A percentile compares a stretch with the other conserved stretches of the same genome.
phyloP scores from a whole-genome alignment of 805 yeast species.

The Starmerella asiatica region DNA sequence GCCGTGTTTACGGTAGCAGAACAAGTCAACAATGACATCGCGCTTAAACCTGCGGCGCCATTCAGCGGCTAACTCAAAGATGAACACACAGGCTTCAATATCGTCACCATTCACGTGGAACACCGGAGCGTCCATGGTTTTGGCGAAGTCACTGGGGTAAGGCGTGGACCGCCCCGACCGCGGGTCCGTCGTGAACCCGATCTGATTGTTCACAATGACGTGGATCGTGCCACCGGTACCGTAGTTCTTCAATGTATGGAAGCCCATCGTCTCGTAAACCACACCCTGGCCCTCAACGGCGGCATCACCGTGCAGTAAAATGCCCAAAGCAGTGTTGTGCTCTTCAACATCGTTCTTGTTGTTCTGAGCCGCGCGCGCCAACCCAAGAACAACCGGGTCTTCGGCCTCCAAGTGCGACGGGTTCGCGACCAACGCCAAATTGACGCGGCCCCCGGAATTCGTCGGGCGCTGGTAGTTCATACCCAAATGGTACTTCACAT shows the following conservation, averaged over 20 bases:
- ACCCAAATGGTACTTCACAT: conserved; percentile 97
- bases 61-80: conserved; percentile 94
- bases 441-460: conserved; percentile 91
- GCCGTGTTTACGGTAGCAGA: conserved; percentile 97
- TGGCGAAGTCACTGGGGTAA: conserved; percentile 95
- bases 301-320: conserved; percentile 96
- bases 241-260: conserved; percentile 82
- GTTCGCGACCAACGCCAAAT: conserved; percentile 91
- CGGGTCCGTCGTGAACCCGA: conserved; percentile 99
- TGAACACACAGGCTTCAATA: conserved; percentile 80
- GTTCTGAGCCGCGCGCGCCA: conserved; percentile 91
- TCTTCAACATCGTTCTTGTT: conserved; percentile 68
- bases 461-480: conserved; percentile 99
- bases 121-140: conserved; percentile 91
- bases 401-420: conserved; percentile 99
- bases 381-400: conserved; percentile 96
- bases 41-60: conserved; percentile 96
- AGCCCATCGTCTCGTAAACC: conserved; percentile 96
- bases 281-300: conserved; percentile 99
- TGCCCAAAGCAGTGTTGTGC: conserved; percentile 77
- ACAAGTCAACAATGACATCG: conserved; percentile 91
- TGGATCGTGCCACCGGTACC: conserved; percentile 98
- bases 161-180: conserved; percentile 94
- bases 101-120: conserved; percentile 99
- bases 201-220: conserved; percentile 92